Conservation (phyloP, 2,329 filamentous ascomycete genomes). For the Botrytis squamosa region DNA sequence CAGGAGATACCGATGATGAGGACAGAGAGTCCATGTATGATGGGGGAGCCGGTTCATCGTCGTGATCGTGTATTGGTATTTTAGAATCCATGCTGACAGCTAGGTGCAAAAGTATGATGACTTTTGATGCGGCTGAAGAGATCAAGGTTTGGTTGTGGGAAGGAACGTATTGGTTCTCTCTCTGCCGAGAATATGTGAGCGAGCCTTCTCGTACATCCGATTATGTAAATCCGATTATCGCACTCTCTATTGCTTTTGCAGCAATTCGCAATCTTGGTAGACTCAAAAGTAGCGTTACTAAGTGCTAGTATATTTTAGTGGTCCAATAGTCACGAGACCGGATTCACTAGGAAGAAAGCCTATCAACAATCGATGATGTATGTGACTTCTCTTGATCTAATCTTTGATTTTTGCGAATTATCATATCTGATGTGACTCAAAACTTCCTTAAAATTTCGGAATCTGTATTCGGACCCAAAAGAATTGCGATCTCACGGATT, state of each 20-base stretch:
- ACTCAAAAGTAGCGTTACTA: not conserved
- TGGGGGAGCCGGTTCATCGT: constrained; percentile 30
- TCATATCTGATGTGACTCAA: not conserved
- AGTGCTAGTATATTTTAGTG: not conserved
- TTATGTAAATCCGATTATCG: not conserved
- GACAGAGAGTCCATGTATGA: constrained; percentile 29
- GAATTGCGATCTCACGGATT: not conserved
- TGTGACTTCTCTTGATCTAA: not conserved
- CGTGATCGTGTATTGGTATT: constrained; percentile 15
- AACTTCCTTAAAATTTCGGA: not conserved
- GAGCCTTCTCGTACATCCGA: not conserved
- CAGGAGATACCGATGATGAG: constrained; percentile 16
- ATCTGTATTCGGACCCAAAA: not conserved
- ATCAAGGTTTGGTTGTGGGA: not conserved
- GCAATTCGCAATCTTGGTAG: not conserved
- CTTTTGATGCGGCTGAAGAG: not conserved
- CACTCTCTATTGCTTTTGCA: not conserved
- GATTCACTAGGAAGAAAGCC: not conserved
- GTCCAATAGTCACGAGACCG: not conserved
- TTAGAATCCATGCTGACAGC: constrained; percentile 31
- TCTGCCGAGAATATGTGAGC: not conserved
- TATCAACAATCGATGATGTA: not conserved
- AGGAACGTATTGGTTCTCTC: not conserved
- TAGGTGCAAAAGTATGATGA: not conserved
- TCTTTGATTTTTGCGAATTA: not conserved